Conservation (phyloP, 305 asterid genomes). For the Fraxinus floribunda region DNA sequence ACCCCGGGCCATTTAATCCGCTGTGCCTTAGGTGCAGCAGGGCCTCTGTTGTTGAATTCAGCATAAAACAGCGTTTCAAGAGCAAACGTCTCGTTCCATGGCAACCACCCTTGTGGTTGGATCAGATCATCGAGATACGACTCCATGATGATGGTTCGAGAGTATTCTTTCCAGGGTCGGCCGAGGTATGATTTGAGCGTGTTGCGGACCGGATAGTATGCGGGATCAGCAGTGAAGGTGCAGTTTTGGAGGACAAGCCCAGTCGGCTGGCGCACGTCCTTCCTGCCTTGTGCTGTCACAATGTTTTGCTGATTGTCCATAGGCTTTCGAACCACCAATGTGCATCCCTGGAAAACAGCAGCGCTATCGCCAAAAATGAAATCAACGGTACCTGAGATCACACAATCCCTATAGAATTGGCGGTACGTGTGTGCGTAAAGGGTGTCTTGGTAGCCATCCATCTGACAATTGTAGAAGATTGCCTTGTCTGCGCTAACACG, state of each 20-base stretch:
- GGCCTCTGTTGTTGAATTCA: slow-evolving; percentile 46
- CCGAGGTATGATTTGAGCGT: slow-evolving; percentile 36
- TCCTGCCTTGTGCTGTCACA: slow-evolving; percentile 54
- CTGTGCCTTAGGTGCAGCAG: slow-evolving; percentile 28
- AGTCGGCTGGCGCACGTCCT: slow-evolving; percentile 27
- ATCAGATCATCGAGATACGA: slow-evolving; percentile 35
- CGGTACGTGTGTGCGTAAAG: slow-evolving; percentile 53
- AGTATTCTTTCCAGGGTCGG: slow-evolving; percentile 51
- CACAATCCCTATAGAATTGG: slow-evolving; percentile 51
- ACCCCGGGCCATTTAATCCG: slow-evolving; percentile 42
- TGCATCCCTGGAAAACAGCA: slow-evolving; percentile 51
- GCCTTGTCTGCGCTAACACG: slow-evolving; percentile 42
- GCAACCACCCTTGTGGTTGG: slow-evolving; percentile 49
- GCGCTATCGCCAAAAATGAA: slow-evolving; percentile 48
- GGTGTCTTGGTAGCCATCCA: slow-evolving; percentile 59
- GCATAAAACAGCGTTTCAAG: slow-evolving; percentile 45
- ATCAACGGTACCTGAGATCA: slow-evolving; percentile 54
- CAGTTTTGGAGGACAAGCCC: slow-evolving; percentile 47
- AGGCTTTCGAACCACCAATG: slow-evolving; percentile 36
- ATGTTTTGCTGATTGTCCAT: slow-evolving; percentile 35
- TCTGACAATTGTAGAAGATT: slow-evolving; percentile 42
- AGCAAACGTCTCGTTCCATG: slow-evolving; percentile 31
- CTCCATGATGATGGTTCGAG: slow-evolving; percentile 44
- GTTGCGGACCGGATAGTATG: slow-evolving; percentile 18
- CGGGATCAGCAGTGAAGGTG: slow-evolving; percentile 27